A percentile compares a stretch with the other conserved stretches of the same genome.
Conservation (phyloP, 768 basidiomycete genomes). For the Suillus discolor region DNA sequence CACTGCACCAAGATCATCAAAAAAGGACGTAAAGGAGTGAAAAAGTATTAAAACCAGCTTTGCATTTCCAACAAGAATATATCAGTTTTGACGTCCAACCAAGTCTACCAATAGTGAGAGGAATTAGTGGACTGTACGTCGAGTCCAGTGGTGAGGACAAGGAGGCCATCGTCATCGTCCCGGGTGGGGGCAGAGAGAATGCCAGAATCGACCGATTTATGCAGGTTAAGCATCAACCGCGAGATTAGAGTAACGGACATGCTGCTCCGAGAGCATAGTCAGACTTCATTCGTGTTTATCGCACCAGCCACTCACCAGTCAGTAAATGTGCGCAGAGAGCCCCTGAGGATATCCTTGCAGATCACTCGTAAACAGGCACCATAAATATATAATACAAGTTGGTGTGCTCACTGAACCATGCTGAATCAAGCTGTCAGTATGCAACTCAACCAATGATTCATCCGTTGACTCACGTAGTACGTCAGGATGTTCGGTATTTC, state of each 20-base stretch:
- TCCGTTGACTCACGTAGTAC: neutral
- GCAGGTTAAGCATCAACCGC: neutral
- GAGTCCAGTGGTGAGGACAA: neutral
- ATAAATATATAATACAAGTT: neutral
- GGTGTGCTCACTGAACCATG: neutral
- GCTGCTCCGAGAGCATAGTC: neutral
- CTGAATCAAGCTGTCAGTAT: neutral
- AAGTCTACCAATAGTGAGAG: constrained; percentile 1
- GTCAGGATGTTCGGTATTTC: neutral
- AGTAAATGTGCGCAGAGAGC: neutral
- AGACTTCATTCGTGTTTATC: neutral
- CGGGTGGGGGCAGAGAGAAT: neutral
- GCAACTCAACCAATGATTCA: neutral
- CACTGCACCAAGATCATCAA: neutral
- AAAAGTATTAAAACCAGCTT: neutral
- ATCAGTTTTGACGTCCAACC: neutral
- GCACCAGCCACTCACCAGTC: neutral
- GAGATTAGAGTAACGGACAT: neutral
- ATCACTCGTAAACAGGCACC: neutral
- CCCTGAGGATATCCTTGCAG: neutral
- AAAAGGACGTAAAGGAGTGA: neutral
- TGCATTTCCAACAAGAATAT: neutral
- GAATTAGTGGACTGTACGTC: neutral
- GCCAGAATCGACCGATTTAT: neutral
- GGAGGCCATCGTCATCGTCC: neutral